phyloP scores from a whole-genome alignment of 805 yeast genomes.

The Yamadazyma laniorum region DNA sequence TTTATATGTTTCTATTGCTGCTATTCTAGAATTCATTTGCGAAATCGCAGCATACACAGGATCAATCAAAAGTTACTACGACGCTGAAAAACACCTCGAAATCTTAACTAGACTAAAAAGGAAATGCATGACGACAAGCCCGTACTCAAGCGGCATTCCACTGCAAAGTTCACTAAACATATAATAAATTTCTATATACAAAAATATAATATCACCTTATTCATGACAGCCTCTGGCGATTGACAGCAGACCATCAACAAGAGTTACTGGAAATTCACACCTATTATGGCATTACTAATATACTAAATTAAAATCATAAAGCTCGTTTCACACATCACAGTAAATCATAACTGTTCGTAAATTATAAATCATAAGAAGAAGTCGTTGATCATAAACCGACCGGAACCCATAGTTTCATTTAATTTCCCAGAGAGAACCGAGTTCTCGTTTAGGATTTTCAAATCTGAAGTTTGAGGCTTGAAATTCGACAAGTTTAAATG shows the following conservation, averaged over 20 bases:
- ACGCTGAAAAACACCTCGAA: too few relatives aligned
- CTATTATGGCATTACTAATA: background rate
- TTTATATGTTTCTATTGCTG: background rate
- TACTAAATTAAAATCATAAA: background rate
- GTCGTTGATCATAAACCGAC: slow-evolving; percentile 42
- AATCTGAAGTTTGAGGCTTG: slow-evolving; percentile 20
- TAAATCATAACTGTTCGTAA: slow-evolving; percentile 2
- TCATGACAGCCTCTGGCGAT: too few relatives aligned
- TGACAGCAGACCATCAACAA: too few relatives aligned
- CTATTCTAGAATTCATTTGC: background rate
- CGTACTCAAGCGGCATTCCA: too few relatives aligned
- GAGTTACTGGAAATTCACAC: too few relatives aligned
- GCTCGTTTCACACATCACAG: slow-evolving; percentile 1
- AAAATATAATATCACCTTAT: too few relatives aligned
- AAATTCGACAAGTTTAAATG: slow-evolving; percentile 34
- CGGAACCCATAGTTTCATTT: slow-evolving; percentile 44
- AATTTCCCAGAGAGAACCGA: slow-evolving; percentile 40
- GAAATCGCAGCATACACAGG: background rate
- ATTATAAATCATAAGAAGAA: slow-evolving; percentile 33
- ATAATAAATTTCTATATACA: too few relatives aligned
- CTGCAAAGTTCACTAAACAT: too few relatives aligned
- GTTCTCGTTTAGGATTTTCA: slow-evolving; percentile 34
- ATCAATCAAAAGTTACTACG: too few relatives aligned
- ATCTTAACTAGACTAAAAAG: too few relatives aligned
- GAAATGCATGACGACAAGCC: too few relatives aligned